phyloP scores from a whole-genome alignment of 108 stramenopile species.

The Nitzschia sp. region DNA sequence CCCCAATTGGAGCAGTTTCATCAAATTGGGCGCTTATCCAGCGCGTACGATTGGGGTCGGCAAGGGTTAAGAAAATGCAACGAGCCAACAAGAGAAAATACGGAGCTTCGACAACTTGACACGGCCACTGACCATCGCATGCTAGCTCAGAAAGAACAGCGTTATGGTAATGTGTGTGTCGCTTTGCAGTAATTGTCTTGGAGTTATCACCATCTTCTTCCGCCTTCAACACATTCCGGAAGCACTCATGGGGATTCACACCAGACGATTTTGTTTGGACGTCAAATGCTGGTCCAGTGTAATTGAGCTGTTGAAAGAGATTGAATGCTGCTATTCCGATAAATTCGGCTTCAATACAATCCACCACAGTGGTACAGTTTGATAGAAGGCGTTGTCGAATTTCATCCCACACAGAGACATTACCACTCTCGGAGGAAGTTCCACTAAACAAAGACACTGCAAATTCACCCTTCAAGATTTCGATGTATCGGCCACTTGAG shows the following conservation, averaged over 20 bases:
- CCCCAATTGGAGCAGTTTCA: background rate
- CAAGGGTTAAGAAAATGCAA: conserved; percentile 56
- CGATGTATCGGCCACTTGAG: conserved; percentile 50
- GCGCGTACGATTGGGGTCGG: conserved; percentile 41
- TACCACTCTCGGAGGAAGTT: background rate
- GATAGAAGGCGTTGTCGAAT: conserved; percentile 35
- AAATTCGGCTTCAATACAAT: conserved; percentile 61
- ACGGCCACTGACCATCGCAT: conserved; percentile 77
- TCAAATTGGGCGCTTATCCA: conserved; percentile 7
- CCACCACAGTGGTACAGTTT: conserved; percentile 28
- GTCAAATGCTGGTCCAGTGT: conserved; percentile 76
- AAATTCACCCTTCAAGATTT: conserved; percentile 43
- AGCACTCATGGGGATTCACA: conserved; percentile 71
- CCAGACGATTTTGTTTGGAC: conserved; percentile 38
- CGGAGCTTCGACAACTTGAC: conserved; percentile 59
- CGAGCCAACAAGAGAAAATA: conserved; percentile 75
- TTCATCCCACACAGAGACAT: conserved; percentile 27
- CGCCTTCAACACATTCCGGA: conserved; percentile 29
- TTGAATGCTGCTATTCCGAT: conserved; percentile 78
- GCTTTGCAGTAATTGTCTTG: conserved; percentile 15
- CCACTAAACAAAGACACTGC: conserved; percentile 34
- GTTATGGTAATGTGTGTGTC: conserved; percentile 58
- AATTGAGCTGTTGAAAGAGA: conserved; percentile 83
- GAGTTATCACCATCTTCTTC: conserved; percentile 7
- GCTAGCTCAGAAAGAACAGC: conserved; percentile 64